These are phyloP conservation scores for Podila epigama DNA, from an alignment of 192 early-diverging fungal species.

Conservation along the genomic window DNA sequence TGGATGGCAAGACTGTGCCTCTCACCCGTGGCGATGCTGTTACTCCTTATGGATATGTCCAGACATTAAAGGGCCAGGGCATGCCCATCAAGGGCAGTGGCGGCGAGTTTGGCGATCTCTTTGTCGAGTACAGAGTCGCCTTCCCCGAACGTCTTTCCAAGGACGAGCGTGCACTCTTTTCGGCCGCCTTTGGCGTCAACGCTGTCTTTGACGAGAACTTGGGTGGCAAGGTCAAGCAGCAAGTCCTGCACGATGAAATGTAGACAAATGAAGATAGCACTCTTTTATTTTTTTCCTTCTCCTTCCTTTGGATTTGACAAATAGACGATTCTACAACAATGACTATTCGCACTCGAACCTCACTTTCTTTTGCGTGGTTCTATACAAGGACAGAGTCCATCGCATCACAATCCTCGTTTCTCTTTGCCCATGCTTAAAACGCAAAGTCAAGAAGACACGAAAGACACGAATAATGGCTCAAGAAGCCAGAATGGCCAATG, in stretches of 20 bases:
- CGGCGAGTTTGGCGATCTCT: constrained; percentile 78
- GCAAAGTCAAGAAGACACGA: too few species aligned
- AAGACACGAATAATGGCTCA: too few species aligned
- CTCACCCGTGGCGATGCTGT: constrained; percentile 62
- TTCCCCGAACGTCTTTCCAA: constrained; percentile 65
- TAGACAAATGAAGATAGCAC: neutral
- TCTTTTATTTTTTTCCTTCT: too few species aligned
- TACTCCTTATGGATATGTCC: constrained; percentile 77
- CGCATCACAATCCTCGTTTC: too few species aligned
- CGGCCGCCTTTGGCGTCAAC: constrained; percentile 18
- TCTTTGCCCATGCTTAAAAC: too few species aligned
- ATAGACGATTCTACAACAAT: too few species aligned
- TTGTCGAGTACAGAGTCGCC: constrained; percentile 86
- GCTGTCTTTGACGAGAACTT: constrained; percentile 20
- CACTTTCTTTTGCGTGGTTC: too few species aligned
- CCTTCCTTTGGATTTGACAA: too few species aligned
- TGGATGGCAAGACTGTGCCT: constrained; percentile 79
- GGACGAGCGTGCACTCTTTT: constrained; percentile 22
- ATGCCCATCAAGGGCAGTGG: constrained; percentile 80
- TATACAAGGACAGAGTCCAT: too few species aligned
- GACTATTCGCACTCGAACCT: too few species aligned
- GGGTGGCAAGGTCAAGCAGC: constrained; percentile 8
- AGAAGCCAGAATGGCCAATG: too few species aligned
- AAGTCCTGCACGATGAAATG: constrained; percentile 45
- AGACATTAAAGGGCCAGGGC: constrained; percentile 82